phyloP scores from a whole-genome alignment of 129 eudicot genomes.

The Helianthus annuus region HanXRQr2.0-SUNRISE NC_035435.2:113858092-113858591 shows the following conservation, averaged over 20 bases:
- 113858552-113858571: no score
- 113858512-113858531: no score
- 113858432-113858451: no score
- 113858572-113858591: no score
- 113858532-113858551: no score
- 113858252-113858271: background rate
- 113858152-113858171: conserved; percentile 1
- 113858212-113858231: background rate
- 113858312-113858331: background rate
- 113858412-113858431: background rate
- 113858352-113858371: background rate
- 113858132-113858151: conserved; percentile 12
- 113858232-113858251: background rate
- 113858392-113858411: background rate
- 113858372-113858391: background rate
- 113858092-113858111: conserved; percentile 2
- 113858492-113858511: no score
- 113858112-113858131: background rate
- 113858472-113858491: no score
- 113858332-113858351: background rate
- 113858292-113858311: conserved; percentile 6
- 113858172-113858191: background rate
- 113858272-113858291: background rate
- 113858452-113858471: no score
- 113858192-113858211: background rate